Conservation (phyloP, 2,329 filamentous ascomycete genomes). For the Colletotrichum gigasporum region DNA sequence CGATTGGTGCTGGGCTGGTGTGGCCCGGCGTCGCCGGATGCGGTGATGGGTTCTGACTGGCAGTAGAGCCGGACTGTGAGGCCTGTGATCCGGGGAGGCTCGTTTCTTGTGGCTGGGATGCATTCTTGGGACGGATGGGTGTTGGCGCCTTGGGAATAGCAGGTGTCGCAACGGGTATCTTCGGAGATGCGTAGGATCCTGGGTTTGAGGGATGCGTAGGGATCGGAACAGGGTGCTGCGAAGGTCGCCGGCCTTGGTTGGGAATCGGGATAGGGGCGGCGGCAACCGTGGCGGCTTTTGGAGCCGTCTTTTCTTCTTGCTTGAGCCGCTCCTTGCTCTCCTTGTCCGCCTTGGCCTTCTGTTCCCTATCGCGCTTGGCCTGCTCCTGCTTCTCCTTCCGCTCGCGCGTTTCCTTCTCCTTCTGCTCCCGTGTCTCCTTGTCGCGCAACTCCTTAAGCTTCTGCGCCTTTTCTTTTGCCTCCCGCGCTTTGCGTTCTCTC, state of each 20-base stretch:
- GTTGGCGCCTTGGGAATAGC: slow-evolving; percentile 84
- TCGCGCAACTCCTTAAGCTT: slow-evolving; percentile 86
- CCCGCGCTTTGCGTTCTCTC: slow-evolving; percentile 80
- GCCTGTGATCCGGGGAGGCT: slow-evolving; percentile 75
- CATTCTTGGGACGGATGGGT: slow-evolving; percentile 78
- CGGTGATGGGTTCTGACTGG: slow-evolving; percentile 68
- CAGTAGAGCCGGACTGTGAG: slow-evolving; percentile 66
- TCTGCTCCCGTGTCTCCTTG: slow-evolving; percentile 77
- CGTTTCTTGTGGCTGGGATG: slow-evolving; percentile 83
- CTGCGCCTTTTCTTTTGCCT: slow-evolving; percentile 73
- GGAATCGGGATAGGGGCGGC: slow-evolving; percentile 48
- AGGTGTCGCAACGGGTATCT: slow-evolving; percentile 81
- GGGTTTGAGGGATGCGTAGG: slow-evolving; percentile 65
- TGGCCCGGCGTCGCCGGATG: slow-evolving; percentile 71
- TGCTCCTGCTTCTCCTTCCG: slow-evolving; percentile 68
- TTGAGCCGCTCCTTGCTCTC: slow-evolving; percentile 53
- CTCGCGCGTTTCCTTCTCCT: slow-evolving; percentile 67
- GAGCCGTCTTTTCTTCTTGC: slow-evolving; percentile 49
- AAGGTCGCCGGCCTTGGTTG: slow-evolving; percentile 50
- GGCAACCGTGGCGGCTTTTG: slow-evolving; percentile 49
- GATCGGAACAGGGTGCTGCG: slow-evolving; percentile 51
- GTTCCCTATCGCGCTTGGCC: slow-evolving; percentile 65
- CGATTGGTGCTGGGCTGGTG: slow-evolving; percentile 70
- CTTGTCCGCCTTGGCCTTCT: slow-evolving; percentile 40
- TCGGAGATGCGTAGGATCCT: slow-evolving; percentile 77